Conservation (phyloP, 1,284 basidiomycete species). For the Phylloporus sp. region DNA sequence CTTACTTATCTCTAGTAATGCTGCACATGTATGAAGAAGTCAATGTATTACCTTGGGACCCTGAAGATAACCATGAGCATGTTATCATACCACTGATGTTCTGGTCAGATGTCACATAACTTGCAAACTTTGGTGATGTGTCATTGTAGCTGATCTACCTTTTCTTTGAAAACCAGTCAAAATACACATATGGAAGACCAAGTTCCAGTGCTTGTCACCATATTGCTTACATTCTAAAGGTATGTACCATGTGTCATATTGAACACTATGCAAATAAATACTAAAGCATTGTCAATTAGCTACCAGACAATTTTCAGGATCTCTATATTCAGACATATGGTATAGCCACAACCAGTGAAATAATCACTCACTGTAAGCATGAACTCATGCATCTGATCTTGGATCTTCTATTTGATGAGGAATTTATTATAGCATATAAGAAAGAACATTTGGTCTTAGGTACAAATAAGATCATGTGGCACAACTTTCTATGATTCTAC, state of each 20-base stretch:
- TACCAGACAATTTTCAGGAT: slow-evolving; percentile 25
- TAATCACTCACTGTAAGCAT: slow-evolving; percentile 32
- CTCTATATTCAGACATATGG: slow-evolving; percentile 21
- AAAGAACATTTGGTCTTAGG: background rate
- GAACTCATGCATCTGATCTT: slow-evolving; percentile 24
- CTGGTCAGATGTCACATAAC: slow-evolving; percentile 40
- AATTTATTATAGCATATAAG: background rate
- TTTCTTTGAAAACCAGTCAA: slow-evolving; percentile 39
- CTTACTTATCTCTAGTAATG: background rate
- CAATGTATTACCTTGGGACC: background rate
- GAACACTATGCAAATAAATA: background rate
- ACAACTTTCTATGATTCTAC: background rate
- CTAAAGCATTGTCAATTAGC: background rate
- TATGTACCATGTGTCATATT: background rate
- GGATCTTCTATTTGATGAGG: background rate
- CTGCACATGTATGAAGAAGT: background rate
- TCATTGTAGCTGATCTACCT: slow-evolving; percentile 40
- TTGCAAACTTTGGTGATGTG: slow-evolving; percentile 37
- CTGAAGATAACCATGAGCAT: background rate
- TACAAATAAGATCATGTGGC: background rate
- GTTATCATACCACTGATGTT: slow-evolving; percentile 19
- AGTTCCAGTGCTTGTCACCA: slow-evolving; percentile 32
- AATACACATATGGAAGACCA: slow-evolving; percentile 32
- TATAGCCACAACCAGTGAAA: slow-evolving; percentile 13
- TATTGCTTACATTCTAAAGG: slow-evolving; percentile 37